phyloP scores from a whole-genome alignment of 441 rosid genomes.

The Viola pubescens region DNA sequence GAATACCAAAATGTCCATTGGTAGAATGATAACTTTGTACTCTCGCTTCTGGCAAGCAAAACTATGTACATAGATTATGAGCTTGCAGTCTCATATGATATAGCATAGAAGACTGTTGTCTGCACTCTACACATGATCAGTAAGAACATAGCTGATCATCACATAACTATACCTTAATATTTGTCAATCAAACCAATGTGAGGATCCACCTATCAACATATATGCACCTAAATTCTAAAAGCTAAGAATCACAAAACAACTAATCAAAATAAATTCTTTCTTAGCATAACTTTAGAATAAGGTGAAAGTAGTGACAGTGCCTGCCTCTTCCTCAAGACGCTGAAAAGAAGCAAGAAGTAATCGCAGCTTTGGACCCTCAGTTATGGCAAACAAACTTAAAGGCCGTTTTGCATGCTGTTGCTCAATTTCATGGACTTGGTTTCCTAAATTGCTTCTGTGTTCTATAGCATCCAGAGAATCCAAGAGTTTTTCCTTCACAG shows the following conservation, averaged over 20 bases:
- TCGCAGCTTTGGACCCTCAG: constrained; percentile 58
- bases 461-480: constrained; percentile 56
- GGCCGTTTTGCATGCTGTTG: constrained; percentile 38
- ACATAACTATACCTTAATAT: too few relatives aligned
- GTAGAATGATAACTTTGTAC: too few relatives aligned
- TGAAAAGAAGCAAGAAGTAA: constrained; percentile 69
- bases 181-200: too few relatives aligned
- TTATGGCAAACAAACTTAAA: constrained; percentile 57
- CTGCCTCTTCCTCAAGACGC: constrained; percentile 74
- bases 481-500: constrained; percentile 55
- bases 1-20: too few relatives aligned
- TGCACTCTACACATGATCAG: too few relatives aligned
- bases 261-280: too few relatives aligned
- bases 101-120: too few relatives aligned
- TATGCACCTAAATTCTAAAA: not conserved
- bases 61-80: too few relatives aligned
- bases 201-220: not conserved
- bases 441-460: constrained; percentile 32
- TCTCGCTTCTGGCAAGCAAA: too few relatives aligned
- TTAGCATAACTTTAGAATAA: too few relatives aligned
- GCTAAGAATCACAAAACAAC: constrained; percentile 9
- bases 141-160: too few relatives aligned
- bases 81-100: too few relatives aligned
- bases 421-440: constrained; percentile 36
- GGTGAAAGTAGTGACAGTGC: constrained; percentile 30